Base-by-base conservation (phyloP, 2,329 filamentous ascomycete genomes). In the Botrytis elliptica region DNA sequence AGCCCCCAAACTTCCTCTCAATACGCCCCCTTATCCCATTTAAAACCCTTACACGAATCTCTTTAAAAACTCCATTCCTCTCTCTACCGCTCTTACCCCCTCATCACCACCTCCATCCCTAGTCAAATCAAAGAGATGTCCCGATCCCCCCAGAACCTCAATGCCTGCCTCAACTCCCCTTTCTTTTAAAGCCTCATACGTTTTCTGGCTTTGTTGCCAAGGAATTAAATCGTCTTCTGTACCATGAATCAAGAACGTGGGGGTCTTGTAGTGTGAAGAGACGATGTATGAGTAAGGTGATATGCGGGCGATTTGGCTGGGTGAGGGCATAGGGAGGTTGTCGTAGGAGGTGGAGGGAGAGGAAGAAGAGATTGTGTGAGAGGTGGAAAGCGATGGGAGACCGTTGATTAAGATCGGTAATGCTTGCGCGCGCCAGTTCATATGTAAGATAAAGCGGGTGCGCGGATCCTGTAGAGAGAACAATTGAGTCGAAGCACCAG, bases 341-440 rank as follows among this genome's bases (percentile, higher is more conserved):
- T 29, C 16, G 12, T 29, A 42, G 46, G 29, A 18, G 14, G 66
- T 57, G 4, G 29, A 36, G 29, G 4, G 18, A 25, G 42, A 18
- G 22, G 20, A n/a, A 29, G 42, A 22, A 49, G 20, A 7, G 22
- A 14, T 25, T 33, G 65, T 46, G 3, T 67, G n/a, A 12, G 25
- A 20, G 20, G 25, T 22, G 69, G 10, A 7, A 71, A 65, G 71
- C 22, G 33, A 22, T n/a, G 74, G 75, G 7, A 78, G 73, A 20
- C 76, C 82, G 25, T 77, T 66, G n/a, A 83, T 70, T 1, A 85
- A 74, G 1, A 85, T 76, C 1, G 80, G 83, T 0, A 86, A 76
- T 0, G 79, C 80, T 60, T 82, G 81, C 0, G 78, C 83, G 36
- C 80, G 78, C 83, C 83, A 84, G 75, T 85, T 84, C 79, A 85